Base-by-base conservation (phyloP, 805 yeast genomes). In the Deakozyma indianensis region DNA sequence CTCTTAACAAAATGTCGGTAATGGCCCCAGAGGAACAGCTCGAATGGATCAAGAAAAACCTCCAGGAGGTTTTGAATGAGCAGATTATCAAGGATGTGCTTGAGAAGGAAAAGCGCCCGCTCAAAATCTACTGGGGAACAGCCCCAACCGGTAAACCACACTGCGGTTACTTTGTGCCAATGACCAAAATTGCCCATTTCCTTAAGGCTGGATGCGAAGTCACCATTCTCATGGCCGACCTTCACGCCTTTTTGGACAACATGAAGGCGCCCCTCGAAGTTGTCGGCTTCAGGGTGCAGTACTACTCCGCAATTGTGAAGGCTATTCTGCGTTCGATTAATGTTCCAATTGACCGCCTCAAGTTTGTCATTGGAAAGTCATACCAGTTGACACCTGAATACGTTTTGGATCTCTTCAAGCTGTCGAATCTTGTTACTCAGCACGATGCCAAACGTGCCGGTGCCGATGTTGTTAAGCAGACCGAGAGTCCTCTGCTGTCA, bases 91-190 rank as follows among this genome's bases (percentile, higher is more conserved):
- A 83, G 60, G 75, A 86, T 59, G 77, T 86, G 27, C 69, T 88
- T 50, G 92, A 83, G 60, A 80, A 74, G 46, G 82, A 85, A 58
- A 77, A 85, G 56, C 78, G 94, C 56, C 84, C 92, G 14, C 65
- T 94, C 53, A 83, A 78, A 58, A 67, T 92, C 58, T 92, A 92
- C 77, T 92, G 96, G 97, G 99, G 99, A 54, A 88, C 97, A 20
- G 99, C 99, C 4, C 97, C 99, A 49, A 92, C 99, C 3, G 99
- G 99, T 45, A 84, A 77, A 66, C 96, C 97, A 41, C 99, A 92
- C 67, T 88, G 96, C 69, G 99, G 97, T 44, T 92, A 92, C 73
- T 86, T 92, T 60, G 98, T 92, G 32, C 92, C 97, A 45, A 90
- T 92, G 97, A 82, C 94, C 50, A 90, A 92, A 64, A 67, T 92